A percentile compares a stretch with the other conserved stretches of the same genome.
Conservation (phyloP, 73 alveolate species). For the Paramecium sexaurelia region DNA sequence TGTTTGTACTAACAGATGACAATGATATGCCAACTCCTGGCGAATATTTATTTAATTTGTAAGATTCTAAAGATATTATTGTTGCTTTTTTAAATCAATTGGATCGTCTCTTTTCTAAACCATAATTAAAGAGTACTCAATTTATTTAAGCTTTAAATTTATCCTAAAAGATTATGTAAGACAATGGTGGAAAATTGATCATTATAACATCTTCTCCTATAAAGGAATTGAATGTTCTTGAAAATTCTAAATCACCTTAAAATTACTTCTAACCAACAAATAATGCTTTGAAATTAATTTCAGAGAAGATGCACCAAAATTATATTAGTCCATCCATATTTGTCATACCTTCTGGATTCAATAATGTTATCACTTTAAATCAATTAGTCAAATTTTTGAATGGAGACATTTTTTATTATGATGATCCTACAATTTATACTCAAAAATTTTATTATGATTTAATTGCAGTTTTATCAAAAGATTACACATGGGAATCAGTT, state of each 20-base stretch:
- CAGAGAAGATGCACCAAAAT: constrained; percentile 54
- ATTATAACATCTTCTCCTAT: constrained; percentile 51
- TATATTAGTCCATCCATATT: constrained; percentile 59
- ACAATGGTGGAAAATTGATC: constrained; percentile 80
- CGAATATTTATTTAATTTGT: constrained; percentile 82
- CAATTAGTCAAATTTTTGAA: constrained; percentile 83
- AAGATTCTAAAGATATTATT: constrained; percentile 85
- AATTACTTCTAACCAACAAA: neutral
- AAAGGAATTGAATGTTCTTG: neutral
- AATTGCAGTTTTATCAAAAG: neutral
- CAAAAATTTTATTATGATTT: constrained; percentile 49
- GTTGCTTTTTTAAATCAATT: constrained; percentile 71
- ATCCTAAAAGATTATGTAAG: constrained; percentile 55
- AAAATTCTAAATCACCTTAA: neutral
- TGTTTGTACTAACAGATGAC: constrained; percentile 84
- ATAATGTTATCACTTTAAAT: constrained; percentile 80
- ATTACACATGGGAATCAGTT: constrained; percentile 91
- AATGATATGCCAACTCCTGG: constrained; percentile 89
- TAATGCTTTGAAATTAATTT: neutral
- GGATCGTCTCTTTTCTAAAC: constrained; percentile 68
- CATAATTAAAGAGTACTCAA: constrained; percentile 65
- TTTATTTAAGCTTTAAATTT: constrained; percentile 75
- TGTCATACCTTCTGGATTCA: constrained; percentile 65
- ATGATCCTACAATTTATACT: constrained; percentile 71
- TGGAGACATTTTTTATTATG: constrained; percentile 92